phyloP scores from a whole-genome alignment of 2,329 filamentous ascomycete species.

The Diplocarpon mali region DNA sequence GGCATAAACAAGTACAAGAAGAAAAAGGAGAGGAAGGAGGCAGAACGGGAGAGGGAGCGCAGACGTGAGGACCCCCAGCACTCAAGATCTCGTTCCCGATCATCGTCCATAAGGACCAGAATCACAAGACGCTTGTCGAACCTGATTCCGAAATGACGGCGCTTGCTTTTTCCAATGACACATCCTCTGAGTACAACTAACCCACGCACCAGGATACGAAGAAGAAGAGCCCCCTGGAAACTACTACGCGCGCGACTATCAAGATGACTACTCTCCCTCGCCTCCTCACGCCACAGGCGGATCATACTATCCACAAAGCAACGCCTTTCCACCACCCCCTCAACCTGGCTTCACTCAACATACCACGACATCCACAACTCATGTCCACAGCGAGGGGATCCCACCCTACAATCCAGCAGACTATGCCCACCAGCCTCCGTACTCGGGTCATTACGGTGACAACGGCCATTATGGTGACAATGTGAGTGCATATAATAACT shows the following conservation, averaged over 20 bases:
- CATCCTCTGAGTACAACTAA: conserved; percentile 13
- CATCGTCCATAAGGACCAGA: conserved; percentile 23
- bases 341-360: conserved; percentile 18
- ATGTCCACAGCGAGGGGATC: conserved; percentile 15
- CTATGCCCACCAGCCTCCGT: conserved; percentile 18
- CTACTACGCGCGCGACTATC: conserved; percentile 23
- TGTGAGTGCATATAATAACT: conserved; percentile 25
- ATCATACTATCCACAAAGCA: conserved; percentile 23
- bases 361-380: conserved; percentile 18
- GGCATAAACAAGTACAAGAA: conserved; percentile 51
- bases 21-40: conserved; percentile 31
- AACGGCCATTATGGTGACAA: conserved; percentile 22
- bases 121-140: conserved; percentile 24
- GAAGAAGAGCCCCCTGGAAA: conserved; percentile 23
- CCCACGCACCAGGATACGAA: conserved; percentile 23
- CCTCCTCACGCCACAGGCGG: conserved; percentile 27
- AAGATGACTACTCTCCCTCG: conserved; percentile 26
- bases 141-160: conserved; percentile 21
- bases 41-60: conserved; percentile 27
- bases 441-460: conserved; percentile 19
- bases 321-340: conserved; percentile 19
- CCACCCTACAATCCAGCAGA: conserved; percentile 26
- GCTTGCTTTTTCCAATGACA: conserved; percentile 11
- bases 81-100: conserved; percentile 25
- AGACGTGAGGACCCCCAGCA: conserved; percentile 28